These are phyloP conservation scores for Fomitopsis pinicola DNA, from an alignment of 1,284 basidiomycete genomes.

Conservation along the genomic window DNA sequence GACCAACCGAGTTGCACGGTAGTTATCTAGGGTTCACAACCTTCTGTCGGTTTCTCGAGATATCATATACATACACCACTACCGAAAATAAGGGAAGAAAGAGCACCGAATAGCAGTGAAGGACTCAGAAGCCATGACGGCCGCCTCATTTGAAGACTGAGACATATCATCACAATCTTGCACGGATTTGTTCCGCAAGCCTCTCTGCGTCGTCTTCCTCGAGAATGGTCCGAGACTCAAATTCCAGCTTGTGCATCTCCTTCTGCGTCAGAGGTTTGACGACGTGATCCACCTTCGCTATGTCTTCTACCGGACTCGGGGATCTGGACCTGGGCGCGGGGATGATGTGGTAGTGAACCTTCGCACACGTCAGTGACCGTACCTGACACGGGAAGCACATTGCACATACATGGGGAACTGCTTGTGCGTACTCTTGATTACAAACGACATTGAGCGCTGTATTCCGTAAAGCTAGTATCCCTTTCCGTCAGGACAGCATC, in stretches of 20 bases:
- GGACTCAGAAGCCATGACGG: neutral
- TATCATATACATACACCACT: too few relatives aligned
- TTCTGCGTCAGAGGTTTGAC: constrained; percentile 33
- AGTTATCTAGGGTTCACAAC: too few relatives aligned
- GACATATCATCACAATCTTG: constrained; percentile 13
- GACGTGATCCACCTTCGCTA: constrained; percentile 14
- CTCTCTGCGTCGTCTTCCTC: constrained; percentile 54
- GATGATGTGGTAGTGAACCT: constrained; percentile 81
- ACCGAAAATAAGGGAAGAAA: too few relatives aligned
- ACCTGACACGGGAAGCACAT: neutral
- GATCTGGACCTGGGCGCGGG: constrained; percentile 55
- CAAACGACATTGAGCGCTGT: constrained; percentile 71
- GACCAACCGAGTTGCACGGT: too few relatives aligned
- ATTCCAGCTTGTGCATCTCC: constrained; percentile 57
- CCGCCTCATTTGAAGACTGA: neutral
- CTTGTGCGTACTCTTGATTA: constrained; percentile 80
- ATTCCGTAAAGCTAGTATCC: constrained; percentile 49
- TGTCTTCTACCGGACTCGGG: constrained; percentile 8
- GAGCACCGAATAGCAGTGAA: too few relatives aligned
- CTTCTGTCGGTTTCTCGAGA: too few relatives aligned
- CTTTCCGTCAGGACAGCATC: neutral
- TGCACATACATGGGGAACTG: constrained; percentile 65
- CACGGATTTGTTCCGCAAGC: constrained; percentile 41
- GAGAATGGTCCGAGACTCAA: constrained; percentile 49
- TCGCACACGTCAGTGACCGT: neutral